A percentile compares a stretch with the other conserved stretches of the same genome.
phyloP scores from a whole-genome alignment of 495 filamentous ascomycete species.

The Aspergillus nanangensis region DNA sequence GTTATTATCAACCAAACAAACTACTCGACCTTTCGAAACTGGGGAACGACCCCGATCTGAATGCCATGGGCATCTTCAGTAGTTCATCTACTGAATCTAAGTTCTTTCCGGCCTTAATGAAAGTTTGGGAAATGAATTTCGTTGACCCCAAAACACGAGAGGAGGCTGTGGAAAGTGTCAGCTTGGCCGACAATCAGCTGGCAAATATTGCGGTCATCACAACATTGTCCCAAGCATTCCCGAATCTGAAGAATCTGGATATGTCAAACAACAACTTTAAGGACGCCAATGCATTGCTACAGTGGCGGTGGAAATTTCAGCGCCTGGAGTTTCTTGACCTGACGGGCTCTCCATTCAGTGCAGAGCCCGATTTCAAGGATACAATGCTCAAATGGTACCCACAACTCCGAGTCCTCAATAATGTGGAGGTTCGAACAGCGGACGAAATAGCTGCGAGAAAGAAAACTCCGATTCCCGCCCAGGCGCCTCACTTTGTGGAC shows the following conservation, averaged over 20 bases:
- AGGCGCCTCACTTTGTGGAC: conserved; percentile 69
- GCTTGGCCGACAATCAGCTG: conserved; percentile 72
- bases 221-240: conserved; percentile 67
- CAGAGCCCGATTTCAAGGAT: conserved; percentile 55
- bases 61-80: conserved; percentile 71
- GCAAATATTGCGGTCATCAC: conserved; percentile 64
- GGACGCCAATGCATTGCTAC: conserved; percentile 49
- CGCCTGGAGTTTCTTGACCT: conserved; percentile 74
- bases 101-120: conserved; percentile 86
- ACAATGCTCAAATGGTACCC: conserved; percentile 83
- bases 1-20: conserved; percentile 66
- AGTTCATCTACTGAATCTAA: conserved; percentile 68
- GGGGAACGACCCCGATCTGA: conserved; percentile 60
- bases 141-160: conserved; percentile 58
- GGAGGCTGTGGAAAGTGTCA: conserved; percentile 70
- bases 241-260: conserved; percentile 78
- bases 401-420: conserved; percentile 66
- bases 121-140: conserved; percentile 69
- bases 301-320: conserved; percentile 74
- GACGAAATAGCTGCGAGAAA: conserved; percentile 56
- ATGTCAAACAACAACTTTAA: conserved; percentile 75
- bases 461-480: conserved; percentile 62
- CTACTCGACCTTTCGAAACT: conserved; percentile 77
- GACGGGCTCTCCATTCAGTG: conserved; percentile 68
- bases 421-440: conserved; percentile 62